Percentiles rank a stretch among this genome's conserved stretches.
phyloP scores from a whole-genome alignment of 805 yeast genomes.

The Kodamaea kaohsiungensis region DNA sequence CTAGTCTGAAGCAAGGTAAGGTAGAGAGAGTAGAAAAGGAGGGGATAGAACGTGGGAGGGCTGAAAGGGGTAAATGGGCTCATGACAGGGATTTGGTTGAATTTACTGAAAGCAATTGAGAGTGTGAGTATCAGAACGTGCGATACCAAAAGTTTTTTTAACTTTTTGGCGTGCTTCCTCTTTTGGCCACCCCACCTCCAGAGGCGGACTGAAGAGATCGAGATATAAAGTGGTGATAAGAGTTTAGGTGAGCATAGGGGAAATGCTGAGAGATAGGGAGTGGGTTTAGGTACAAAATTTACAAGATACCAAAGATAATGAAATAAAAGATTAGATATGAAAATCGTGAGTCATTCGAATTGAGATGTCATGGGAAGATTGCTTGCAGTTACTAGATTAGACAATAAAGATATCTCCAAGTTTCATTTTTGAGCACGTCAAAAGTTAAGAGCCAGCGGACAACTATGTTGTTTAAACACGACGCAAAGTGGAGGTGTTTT shows the following conservation, averaged over 20 bases:
- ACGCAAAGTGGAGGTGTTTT: not conserved
- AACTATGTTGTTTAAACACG: not conserved
- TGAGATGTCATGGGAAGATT: not conserved
- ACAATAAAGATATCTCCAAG: not conserved
- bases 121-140: not conserved
- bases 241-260: no score
- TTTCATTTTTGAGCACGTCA: not conserved
- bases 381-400: not conserved
- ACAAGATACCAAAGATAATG: not conserved
- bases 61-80: not conserved
- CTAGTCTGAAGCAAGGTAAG: not conserved
- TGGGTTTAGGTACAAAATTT: no score
- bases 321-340: not conserved
- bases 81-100: not conserved
- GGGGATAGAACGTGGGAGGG: conserved; percentile 9
- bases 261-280: no score
- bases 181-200: no score
- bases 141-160: not conserved
- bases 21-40: conserved; percentile 14
- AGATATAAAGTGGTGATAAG: no score
- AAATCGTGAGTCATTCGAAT: not conserved
- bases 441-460: not conserved
- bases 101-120: not conserved
- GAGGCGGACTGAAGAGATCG: no score
- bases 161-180: not conserved